Base-by-base conservation (phyloP, 2,329 filamentous ascomycete species). In the Microthyrium microscopicum region DNA sequence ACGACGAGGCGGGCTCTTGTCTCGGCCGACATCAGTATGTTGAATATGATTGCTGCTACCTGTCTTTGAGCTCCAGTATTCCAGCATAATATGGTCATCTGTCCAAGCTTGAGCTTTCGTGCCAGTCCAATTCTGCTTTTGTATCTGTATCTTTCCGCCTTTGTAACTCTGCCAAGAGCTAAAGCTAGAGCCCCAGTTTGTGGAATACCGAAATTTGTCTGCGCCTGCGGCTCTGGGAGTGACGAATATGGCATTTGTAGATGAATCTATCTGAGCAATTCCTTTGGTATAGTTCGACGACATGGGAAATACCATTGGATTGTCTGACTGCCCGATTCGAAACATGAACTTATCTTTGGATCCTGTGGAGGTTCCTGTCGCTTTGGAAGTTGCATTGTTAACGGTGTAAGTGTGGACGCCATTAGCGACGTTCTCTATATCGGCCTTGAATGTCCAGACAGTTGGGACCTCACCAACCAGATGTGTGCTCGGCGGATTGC, bases 211-310 rank as follows among this genome's bases (percentile, higher is more conserved):
- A 53, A 65, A 77, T 42, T 64, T 62, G 43, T 71, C 65, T 6
- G 73, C 73, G 16, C 73, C 73, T 6, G 69, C 53, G 4, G 73
- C 73, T 35, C 61, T 60, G 42, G 76, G 73, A n/a, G 60, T 54
- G 35, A 77, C 53, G 32, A 56, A 63, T 26, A 66, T 55, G 12
- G 60, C 54, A 2, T 76, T 52, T 2, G 49, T 41, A 13, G 40
- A 30, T 5, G 42, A 43, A 19, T 60, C 46, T 29, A 57, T 50
- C 35, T 48, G 53, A 12, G 76, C 54, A 2, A 76, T 56, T 4
- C 53, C 57, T 5, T 53, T 56, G 5, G 70, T 70, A 48, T 74
- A 76, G 43, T 75, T 75, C 19, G 68, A 66, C 2, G 52, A 49
- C 3, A 45, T 45, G 1, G 66, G 65, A 42, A 71, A 75, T 1